Percentiles rank a stretch among this genome's conserved stretches.
Evolutionary conservation across 163 green algal species (phyloP).

Genomic region (Scenedesmus sp.): DNA sequence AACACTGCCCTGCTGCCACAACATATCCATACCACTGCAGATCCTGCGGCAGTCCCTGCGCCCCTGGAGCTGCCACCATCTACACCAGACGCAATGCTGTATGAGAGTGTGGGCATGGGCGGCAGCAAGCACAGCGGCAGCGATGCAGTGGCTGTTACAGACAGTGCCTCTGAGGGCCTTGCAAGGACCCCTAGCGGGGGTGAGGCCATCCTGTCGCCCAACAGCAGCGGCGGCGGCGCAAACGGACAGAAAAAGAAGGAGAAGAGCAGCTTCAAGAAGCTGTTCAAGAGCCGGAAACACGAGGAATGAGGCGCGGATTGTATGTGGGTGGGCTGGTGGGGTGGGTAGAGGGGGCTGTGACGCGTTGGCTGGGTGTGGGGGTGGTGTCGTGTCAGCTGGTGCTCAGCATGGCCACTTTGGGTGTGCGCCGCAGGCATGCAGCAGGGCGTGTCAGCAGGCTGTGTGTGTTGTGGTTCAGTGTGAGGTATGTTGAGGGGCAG

Average conservation of each 20-base stretch:
- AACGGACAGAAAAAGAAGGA: slow-evolving; percentile 28
- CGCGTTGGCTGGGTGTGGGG: neutral
- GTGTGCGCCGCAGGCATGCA: neutral
- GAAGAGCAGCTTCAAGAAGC: slow-evolving; percentile 38
- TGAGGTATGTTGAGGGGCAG: neutral
- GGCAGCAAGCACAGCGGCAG: neutral
- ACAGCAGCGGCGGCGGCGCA: neutral
- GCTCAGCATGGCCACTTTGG: neutral
- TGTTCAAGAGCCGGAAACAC: slow-evolving; percentile 5
- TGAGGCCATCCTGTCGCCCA: neutral
- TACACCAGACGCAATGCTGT: neutral
- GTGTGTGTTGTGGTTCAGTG: neutral
- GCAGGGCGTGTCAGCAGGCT: neutral
- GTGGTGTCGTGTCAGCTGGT: neutral
- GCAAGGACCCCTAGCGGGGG: neutral
- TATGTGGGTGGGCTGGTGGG: too few species aligned
- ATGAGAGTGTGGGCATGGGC: neutral
- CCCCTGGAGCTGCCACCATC: neutral
- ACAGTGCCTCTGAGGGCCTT: neutral
- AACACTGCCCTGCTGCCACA: neutral
- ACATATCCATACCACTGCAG: neutral
- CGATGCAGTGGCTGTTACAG: neutral
- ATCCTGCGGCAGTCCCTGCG: neutral
- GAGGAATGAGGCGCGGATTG: neutral
- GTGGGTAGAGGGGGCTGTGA: neutral